Evolutionary conservation across 2,329 filamentous ascomycete genomes (phyloP).

Genomic region (Cladobotryum mycophilum): DNA sequence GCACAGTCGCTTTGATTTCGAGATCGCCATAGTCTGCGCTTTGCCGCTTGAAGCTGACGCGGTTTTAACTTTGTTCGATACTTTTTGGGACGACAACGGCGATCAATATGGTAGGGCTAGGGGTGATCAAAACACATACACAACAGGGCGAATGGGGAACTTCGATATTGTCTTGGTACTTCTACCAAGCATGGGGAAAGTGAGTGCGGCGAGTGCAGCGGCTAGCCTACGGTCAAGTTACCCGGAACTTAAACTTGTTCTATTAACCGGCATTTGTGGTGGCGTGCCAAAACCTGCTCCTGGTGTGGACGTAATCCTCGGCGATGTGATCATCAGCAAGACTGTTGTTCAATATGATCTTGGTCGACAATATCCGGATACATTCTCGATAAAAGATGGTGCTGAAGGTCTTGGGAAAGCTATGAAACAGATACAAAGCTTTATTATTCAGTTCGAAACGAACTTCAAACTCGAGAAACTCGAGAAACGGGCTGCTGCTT

Average conservation of each 20-base stretch:
- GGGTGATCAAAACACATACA: slow-evolving; percentile 25
- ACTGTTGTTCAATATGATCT: slow-evolving; percentile 24
- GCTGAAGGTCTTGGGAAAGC: slow-evolving; percentile 20
- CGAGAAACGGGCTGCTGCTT: not conserved
- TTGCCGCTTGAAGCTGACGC: slow-evolving; percentile 21
- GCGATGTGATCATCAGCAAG: slow-evolving; percentile 29
- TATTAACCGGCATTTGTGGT: slow-evolving; percentile 37
- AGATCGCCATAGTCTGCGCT: slow-evolving; percentile 25
- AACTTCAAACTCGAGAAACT: slow-evolving; percentile 12
- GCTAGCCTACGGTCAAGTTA: slow-evolving; percentile 29
- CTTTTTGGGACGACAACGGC: slow-evolving; percentile 20
- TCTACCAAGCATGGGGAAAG: slow-evolving; percentile 23
- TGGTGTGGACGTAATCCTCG: slow-evolving; percentile 18
- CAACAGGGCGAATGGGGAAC: slow-evolving; percentile 22
- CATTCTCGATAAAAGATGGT: slow-evolving; percentile 20
- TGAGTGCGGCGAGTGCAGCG: slow-evolving; percentile 19
- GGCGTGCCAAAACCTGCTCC: slow-evolving; percentile 22
- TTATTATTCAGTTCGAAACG: slow-evolving; percentile 18
- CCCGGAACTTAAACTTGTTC: slow-evolving; percentile 23
- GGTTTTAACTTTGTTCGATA: slow-evolving; percentile 18
- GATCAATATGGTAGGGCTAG: slow-evolving; percentile 16
- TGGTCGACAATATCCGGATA: slow-evolving; percentile 18
- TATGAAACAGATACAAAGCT: slow-evolving; percentile 21
- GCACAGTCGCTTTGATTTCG: slow-evolving; percentile 14
- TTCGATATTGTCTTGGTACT: slow-evolving; percentile 25